These are phyloP conservation scores for Fennellomyces sp. DNA, from an alignment of 371 early-diverging fungal species.

Conservation along the genomic window DNA sequence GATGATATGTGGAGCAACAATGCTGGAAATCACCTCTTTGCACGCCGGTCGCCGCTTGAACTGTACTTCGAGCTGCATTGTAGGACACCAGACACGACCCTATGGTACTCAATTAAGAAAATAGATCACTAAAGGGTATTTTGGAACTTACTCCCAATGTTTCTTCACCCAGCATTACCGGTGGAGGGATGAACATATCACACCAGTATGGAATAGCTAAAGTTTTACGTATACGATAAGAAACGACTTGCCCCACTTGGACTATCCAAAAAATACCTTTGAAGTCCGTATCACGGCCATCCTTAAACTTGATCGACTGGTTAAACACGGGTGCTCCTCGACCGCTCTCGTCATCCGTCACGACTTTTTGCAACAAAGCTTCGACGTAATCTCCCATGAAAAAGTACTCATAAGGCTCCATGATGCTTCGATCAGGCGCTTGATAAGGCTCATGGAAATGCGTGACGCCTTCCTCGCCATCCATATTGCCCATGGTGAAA, in stretches of 20 bases:
- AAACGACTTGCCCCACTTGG: too few relatives aligned
- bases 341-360: neutral
- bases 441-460: constrained; percentile 15
- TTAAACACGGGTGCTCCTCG: constrained; percentile 33
- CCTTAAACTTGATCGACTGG: constrained; percentile 31
- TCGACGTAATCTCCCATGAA: constrained; percentile 33
- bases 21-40: constrained; percentile 24
- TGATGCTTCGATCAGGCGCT: constrained; percentile 18
- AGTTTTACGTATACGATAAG: too few relatives aligned
- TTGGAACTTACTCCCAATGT: constrained; percentile 14
- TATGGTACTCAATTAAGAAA: too few relatives aligned
- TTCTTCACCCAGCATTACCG: constrained; percentile 27
- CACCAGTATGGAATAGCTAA: constrained; percentile 31
- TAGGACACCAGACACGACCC: constrained; percentile 43
- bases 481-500: constrained; percentile 48
- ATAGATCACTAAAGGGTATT: too few relatives aligned
- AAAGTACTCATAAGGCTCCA: constrained; percentile 20
- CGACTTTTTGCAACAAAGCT: constrained; percentile 2
- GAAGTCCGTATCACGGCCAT: constrained; percentile 36
- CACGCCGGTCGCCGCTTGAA: constrained; percentile 41
- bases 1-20: constrained; percentile 37
- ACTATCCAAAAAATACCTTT: constrained; percentile 17
- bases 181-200: constrained; percentile 46
- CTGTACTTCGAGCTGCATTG: constrained; percentile 48
- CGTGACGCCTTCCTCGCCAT: constrained; percentile 37